Evolutionary conservation across 169 alveolate genomes (phyloP), one percentile per base, ranked within the genome.

Genomic region (Miamiensis avidus): DNA sequence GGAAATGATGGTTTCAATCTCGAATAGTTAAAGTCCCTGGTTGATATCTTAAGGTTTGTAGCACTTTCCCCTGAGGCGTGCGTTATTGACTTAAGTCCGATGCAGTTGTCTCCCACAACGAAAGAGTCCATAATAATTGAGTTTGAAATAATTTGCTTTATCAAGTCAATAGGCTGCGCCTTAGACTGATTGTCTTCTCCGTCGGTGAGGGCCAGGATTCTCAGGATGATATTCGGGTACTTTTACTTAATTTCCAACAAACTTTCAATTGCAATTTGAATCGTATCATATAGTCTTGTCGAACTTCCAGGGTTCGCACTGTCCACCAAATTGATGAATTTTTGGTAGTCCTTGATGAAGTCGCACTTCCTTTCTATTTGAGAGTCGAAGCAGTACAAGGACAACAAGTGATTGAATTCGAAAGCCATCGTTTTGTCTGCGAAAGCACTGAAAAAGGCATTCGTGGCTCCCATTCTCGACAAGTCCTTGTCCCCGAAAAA

Each of bases 21-120:
- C 86, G 74, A 85, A 85, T 32, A 85, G 74, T 34, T 65, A 34
- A 74, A 85, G 31, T 1, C 89, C 89, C 29, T 65, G 32, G 0
- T 69, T 81, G 0, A 85, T 27, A 74, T 85, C 89, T 78, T 75
- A 34, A 25, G 86, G 86, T 31, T 79, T 74, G 78, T 85, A 85
- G n/a, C 89, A 85, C 34, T 86, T 81, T 0, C 89, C 86, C 83
- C 83, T 34, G 82, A 77, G 27, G 86, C 85, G 79, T 85, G 89
- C 1, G 89, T 85, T 31, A 85, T 34, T 34, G 81, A 72, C 31
- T 85, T 85, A 16, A 85, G 72, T 27, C 89, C 89, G n/a, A 27
- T 49, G 64, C 89, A 78, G 0, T 85, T 32, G 0, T 78, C 74
- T 25, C 86, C 73, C 0, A 85, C 86, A 25, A 85, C 89, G 31